phyloP scores from a whole-genome alignment of 192 early-diverging fungal genomes.

The Rhizoclosmatium globosum region DNA sequence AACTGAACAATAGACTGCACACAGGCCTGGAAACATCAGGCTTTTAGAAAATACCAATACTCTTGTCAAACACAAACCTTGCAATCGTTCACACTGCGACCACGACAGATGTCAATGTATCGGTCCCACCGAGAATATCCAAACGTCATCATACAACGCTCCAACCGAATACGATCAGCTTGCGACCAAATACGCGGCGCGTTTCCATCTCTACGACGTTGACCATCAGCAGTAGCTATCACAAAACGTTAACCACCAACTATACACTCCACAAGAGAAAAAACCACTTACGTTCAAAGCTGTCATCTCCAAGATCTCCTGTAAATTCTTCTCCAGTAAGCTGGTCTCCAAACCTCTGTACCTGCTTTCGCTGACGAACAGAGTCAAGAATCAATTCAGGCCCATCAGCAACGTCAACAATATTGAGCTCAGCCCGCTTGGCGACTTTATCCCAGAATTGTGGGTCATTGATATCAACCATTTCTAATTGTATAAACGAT shows the following conservation, averaged over 20 bases:
- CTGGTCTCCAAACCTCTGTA: constrained; percentile 24
- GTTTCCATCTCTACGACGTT: constrained; percentile 7
- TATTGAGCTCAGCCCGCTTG: constrained; percentile 74
- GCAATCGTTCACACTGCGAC: constrained; percentile 54
- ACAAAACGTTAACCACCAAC: background rate
- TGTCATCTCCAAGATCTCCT: constrained; percentile 12
- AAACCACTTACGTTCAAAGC: constrained; percentile 28
- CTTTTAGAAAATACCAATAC: too few species aligned
- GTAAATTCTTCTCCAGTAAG: background rate
- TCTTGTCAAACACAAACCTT: too few species aligned
- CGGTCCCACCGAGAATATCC: constrained; percentile 68
- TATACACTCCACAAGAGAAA: background rate
- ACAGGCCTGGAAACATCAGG: constrained; percentile 17
- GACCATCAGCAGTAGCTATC: background rate
- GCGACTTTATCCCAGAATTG: constrained; percentile 93
- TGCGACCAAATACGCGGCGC: constrained; percentile 56
- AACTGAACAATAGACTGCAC: constrained; percentile 52
- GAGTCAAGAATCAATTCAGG: constrained; percentile 72
- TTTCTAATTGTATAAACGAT: constrained; percentile 35
- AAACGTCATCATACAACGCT: constrained; percentile 62
- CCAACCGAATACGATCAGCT: constrained; percentile 61
- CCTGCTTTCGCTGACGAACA: constrained; percentile 72
- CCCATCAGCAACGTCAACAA: constrained; percentile 60
- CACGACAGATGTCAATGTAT: constrained; percentile 63
- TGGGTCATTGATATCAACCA: constrained; percentile 84